Evolutionary conservation across 371 early-diverging fungal species (phyloP), one percentile per base, ranked within the genome.

Genomic region (Chytridium lagenaria): DNA sequence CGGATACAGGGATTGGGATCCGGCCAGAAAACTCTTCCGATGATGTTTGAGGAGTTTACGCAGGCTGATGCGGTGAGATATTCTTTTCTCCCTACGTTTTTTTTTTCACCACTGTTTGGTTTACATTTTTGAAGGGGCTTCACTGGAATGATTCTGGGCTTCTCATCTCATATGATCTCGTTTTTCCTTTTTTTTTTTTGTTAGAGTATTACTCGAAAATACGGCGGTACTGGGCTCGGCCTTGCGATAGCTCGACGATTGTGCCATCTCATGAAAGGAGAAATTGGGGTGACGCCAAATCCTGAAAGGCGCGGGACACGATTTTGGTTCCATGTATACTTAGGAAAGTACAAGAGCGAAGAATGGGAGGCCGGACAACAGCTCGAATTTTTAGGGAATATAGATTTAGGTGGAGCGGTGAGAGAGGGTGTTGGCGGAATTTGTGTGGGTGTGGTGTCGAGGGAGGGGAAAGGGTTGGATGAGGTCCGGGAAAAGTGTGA

Each of bases 171-270:
- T n/a, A n/a, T n/a, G 12, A 37, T 26, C 26, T 39, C 38, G 67
- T 3, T 7, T 12, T 30, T 22, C 26, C 10, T 55, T 26, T 55
- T 7, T 7, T 16, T 26, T 55, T 55, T 23, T 63, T 2, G 12
- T 12, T 36, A 63, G 63, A 63, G 63, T 30, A 94, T 93, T 1
- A 93, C 94, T 28, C 88, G n/a, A 69, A 89, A 89, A 77, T 93
- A 90, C 71, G 94, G 94, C 44, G 94, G 94, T 31, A 93, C 94
- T n/a, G 94, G 95, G 0, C 81, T 95, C 19, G 95, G 95, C 0
- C 81, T 95, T 49, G 91, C 92, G n/a, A 94, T 95, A 38, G 90
- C 90, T 3, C 89, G 87, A 78, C 87, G 87, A 37, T 83, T 95
- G 3, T 91, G 90, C 36, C 81, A 87, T 44, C 73, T 94, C 49